Percentiles rank a stretch among this genome's conserved stretches.
Evolutionary conservation across 164 flowering plant genomes (phyloP).

Genomic region (Umbilicus rupestris): DNA sequence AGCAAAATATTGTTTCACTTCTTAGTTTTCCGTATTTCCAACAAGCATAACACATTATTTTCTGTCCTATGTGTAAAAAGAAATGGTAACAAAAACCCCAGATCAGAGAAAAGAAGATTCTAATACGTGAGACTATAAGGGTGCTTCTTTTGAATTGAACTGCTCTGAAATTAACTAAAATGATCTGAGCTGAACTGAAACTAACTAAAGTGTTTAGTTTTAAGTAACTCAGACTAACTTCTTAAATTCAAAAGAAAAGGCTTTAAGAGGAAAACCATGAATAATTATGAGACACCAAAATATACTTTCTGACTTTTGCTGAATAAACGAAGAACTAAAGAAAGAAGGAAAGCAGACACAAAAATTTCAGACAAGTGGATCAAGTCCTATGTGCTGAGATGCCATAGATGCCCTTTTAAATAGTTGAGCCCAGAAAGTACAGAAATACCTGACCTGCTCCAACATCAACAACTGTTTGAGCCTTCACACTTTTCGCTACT

Average conservation of each 20-base stretch:
- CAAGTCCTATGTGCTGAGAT: neutral
- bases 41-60: neutral
- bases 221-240: too few species aligned
- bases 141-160: too few species aligned
- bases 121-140: neutral
- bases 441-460: slow-evolving; percentile 82
- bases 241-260: too few species aligned
- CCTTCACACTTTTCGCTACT: slow-evolving; percentile 37
- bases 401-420: neutral
- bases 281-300: neutral
- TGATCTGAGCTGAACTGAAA: too few species aligned
- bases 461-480: slow-evolving; percentile 67
- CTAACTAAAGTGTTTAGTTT: too few species aligned
- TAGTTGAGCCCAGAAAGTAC: slow-evolving; percentile 1
- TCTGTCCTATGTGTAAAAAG: neutral
- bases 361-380: neutral
- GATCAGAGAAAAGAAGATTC: neutral
- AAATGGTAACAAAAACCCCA: neutral
- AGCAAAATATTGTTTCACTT: neutral
- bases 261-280: too few species aligned
- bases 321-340: neutral
- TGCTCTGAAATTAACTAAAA: too few species aligned
- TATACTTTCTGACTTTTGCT: neutral
- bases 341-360: neutral
- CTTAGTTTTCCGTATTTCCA: neutral